Percentiles rank a stretch among this genome's conserved stretches.
These are phyloP conservation scores for Fusarium sp. DNA, from an alignment of 2,329 filamentous ascomycete genomes.

Conservation along the genomic window DNA sequence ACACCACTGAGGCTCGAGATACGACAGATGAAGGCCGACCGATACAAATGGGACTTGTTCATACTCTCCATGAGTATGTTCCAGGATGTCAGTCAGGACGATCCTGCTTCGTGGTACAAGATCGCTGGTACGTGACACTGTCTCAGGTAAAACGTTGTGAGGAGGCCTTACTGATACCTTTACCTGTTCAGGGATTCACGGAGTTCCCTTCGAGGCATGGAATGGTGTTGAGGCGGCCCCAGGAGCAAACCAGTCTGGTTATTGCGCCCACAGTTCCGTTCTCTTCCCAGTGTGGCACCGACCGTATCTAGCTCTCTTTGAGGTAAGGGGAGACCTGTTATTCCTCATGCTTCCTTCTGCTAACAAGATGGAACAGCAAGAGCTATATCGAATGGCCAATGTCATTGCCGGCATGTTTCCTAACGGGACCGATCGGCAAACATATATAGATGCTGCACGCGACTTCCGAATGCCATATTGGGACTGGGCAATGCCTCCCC, in stretches of 20 bases:
- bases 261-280: conserved; percentile 79
- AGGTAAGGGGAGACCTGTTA: conserved; percentile 50
- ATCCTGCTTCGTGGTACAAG: conserved; percentile 78
- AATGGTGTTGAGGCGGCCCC: conserved; percentile 59
- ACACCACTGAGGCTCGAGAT: conserved; percentile 70
- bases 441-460: conserved; percentile 61
- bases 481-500: conserved; percentile 65
- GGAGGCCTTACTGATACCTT: conserved; percentile 8
- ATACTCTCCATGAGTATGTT: conserved; percentile 78
- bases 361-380: conserved; percentile 46
- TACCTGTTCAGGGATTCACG: conserved; percentile 73
- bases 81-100: conserved; percentile 71
- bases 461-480: conserved; percentile 67
- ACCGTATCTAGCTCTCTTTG: conserved; percentile 74
- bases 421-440: conserved; percentile 53
- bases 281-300: conserved; percentile 87
- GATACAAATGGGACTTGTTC: conserved; percentile 79
- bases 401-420: conserved; percentile 60
- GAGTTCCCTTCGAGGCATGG: conserved; percentile 71
- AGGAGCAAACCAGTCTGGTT: conserved; percentile 69
- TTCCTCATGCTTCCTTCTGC: background rate
- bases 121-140: conserved; percentile 68
- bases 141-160: background rate
- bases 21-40: conserved; percentile 68
- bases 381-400: conserved; percentile 49